A percentile compares a stretch with the other conserved stretches of the same genome.
These are phyloP conservation scores for Fusarium anthophilum DNA, from an alignment of 2,329 filamentous ascomycete genomes.

Conservation along the genomic window DNA sequence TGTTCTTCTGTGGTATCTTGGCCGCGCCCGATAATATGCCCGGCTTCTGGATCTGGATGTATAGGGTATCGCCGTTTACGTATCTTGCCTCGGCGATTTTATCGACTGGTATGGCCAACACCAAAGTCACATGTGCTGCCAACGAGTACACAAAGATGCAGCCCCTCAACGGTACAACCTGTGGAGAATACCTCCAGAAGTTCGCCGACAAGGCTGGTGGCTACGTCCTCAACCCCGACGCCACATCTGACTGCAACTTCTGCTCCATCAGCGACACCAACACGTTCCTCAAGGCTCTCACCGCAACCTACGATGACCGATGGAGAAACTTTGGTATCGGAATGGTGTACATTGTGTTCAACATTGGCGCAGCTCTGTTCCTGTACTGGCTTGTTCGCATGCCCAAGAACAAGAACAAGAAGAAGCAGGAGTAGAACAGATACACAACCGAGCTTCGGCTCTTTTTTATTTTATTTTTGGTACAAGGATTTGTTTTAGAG, in stretches of 20 bases:
- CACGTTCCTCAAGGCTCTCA: conserved; percentile 51
- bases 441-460: not conserved
- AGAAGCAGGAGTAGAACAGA: conserved; percentile 10
- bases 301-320: conserved; percentile 58
- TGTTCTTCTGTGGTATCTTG: conserved; percentile 74
- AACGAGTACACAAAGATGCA: conserved; percentile 75
- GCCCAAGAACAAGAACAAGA: conserved; percentile 48
- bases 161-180: conserved; percentile 63
- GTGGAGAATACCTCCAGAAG: conserved; percentile 61
- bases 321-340: conserved; percentile 69
- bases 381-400: conserved; percentile 61
- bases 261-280: conserved; percentile 54
- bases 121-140: conserved; percentile 58
- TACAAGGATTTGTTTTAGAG: not conserved
- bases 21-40: conserved; percentile 67
- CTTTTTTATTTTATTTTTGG: conserved; percentile 9
- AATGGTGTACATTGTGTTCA: conserved; percentile 64
- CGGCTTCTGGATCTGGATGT: conserved; percentile 79
- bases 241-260: conserved; percentile 58
- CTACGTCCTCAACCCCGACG: conserved; percentile 62
- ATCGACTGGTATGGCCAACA: conserved; percentile 43
- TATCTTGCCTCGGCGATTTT: conserved; percentile 44
- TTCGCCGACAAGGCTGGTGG: conserved; percentile 60
- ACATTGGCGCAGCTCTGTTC: conserved; percentile 58
- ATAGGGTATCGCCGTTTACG: conserved; percentile 69